Conservation (phyloP, 2,329 filamentous ascomycete genomes). For the Colletotrichum sidae region DNA sequence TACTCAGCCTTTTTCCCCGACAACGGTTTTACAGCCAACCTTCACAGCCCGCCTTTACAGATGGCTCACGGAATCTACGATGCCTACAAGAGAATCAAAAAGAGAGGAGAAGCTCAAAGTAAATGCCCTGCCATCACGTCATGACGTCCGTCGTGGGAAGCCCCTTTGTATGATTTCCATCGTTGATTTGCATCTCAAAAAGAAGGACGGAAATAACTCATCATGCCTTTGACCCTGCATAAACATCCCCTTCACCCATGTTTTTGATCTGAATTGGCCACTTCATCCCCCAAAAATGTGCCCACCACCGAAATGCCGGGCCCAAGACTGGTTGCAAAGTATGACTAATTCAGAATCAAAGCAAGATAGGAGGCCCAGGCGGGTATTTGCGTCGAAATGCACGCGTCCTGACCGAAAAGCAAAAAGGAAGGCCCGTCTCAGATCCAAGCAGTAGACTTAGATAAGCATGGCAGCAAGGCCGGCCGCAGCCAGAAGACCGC, state of each 20-base stretch:
- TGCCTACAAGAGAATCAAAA: slow-evolving; percentile 1
- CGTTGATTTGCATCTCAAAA: slow-evolving; percentile 47
- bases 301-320: slow-evolving; percentile 25
- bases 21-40: background rate
- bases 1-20: background rate
- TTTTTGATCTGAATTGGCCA: slow-evolving; percentile 23
- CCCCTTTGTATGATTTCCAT: slow-evolving; percentile 35
- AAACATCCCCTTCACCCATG: slow-evolving; percentile 24
- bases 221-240: slow-evolving; percentile 45
- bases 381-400: slow-evolving; percentile 58
- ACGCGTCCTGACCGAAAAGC: slow-evolving; percentile 41
- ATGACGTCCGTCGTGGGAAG: slow-evolving; percentile 35
- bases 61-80: slow-evolving; percentile 8
- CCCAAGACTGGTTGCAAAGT: slow-evolving; percentile 36
- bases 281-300: slow-evolving; percentile 27
- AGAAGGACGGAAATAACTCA: slow-evolving; percentile 45
- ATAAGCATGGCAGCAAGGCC: slow-evolving; percentile 62
- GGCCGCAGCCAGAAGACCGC: slow-evolving; percentile 60
- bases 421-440: slow-evolving; percentile 21
- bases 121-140: slow-evolving; percentile 14
- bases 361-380: slow-evolving; percentile 46
- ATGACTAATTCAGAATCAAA: slow-evolving; percentile 37
- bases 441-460: slow-evolving; percentile 46
- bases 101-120: background rate
- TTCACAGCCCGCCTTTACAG: background rate